Percentiles rank a stretch among this genome's conserved stretches.
Evolutionary conservation across 768 basidiomycete species (phyloP).

Genomic region (Lactifluus rugatus): DNA sequence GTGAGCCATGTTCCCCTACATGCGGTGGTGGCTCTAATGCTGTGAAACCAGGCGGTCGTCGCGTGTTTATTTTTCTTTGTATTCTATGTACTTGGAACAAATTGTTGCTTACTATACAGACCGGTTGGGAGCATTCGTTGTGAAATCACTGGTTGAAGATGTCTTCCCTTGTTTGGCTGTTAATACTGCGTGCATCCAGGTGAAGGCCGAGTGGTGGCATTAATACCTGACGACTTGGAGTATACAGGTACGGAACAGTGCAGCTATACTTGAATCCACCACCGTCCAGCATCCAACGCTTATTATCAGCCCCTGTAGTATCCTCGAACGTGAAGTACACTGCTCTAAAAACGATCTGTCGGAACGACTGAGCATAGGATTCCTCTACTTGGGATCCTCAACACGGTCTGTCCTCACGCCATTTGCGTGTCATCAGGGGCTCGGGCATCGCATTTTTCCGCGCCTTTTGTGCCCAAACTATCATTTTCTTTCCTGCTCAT

Average conservation of each 20-base stretch:
- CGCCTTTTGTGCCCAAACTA: neutral
- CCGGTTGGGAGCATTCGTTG: neutral
- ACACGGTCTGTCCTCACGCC: neutral
- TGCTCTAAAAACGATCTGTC: neutral
- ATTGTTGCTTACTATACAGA: neutral
- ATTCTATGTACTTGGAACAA: neutral
- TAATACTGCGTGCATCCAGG: neutral
- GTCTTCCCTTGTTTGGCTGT: neutral
- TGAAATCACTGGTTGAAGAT: neutral
- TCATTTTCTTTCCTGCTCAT: neutral
- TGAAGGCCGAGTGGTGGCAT: neutral
- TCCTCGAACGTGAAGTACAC: neutral
- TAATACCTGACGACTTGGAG: neutral
- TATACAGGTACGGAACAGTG: neutral
- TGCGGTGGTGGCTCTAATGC: neutral
- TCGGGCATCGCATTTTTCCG: neutral
- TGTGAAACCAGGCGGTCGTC: conserved; percentile 2
- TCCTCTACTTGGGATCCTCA: neutral
- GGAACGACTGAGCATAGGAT: neutral
- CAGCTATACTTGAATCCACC: neutral
- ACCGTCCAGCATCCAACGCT: neutral
- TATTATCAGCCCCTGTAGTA: neutral
- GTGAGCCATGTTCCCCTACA: conserved; percentile 3
- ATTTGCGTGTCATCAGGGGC: neutral
- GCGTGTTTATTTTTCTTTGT: neutral